phyloP scores from a whole-genome alignment of 106 monocot genomes.

The Ottelia alismoides region DNA sequence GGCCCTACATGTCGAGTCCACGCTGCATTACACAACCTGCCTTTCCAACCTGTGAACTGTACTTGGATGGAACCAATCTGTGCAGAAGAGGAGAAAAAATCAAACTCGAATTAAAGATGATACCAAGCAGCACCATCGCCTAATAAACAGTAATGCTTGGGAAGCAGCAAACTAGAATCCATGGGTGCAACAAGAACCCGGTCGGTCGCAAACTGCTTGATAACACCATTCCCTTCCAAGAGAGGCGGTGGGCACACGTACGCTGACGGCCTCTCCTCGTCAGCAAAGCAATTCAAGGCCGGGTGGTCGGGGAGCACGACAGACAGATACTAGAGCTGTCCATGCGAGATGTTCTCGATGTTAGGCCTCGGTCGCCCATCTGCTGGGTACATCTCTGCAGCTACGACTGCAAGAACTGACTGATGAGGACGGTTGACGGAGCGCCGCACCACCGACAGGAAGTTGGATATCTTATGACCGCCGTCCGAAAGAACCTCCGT shows the following conservation, averaged over 20 bases:
- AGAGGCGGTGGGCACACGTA: conserved; percentile 91
- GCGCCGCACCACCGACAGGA: conserved; percentile 46
- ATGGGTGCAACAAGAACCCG: conserved; percentile 38
- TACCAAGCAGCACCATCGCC: too few species aligned
- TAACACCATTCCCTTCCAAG: conserved; percentile 64
- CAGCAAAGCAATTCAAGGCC: conserved; percentile 17
- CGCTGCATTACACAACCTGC: conserved; percentile 87
- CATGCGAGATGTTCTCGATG: conserved; percentile 87
- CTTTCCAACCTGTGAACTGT: conserved; percentile 79
- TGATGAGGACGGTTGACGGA: conserved; percentile 48
- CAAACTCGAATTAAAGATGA: too few species aligned
- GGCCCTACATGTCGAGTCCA: too few species aligned
- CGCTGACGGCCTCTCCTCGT: conserved; percentile 34
- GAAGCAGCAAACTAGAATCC: conserved; percentile 51
- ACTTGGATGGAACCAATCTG: conserved; percentile 76
- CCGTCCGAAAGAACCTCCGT: conserved; percentile 44
- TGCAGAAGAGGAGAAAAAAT: conserved; percentile 4
- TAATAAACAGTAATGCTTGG: too few species aligned
- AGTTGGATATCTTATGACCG: conserved; percentile 52
- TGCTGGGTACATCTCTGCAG: conserved; percentile 28
- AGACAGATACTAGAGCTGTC: conserved; percentile 82
- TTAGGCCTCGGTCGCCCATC: background rate
- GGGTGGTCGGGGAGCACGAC: conserved; percentile 56
- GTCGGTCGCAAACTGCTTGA: conserved; percentile 29
- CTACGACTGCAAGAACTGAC: conserved; percentile 51